These are phyloP conservation scores for Thamnidium elegans DNA, from an alignment of 192 early-diverging fungal genomes.

Conservation along the genomic window DNA sequence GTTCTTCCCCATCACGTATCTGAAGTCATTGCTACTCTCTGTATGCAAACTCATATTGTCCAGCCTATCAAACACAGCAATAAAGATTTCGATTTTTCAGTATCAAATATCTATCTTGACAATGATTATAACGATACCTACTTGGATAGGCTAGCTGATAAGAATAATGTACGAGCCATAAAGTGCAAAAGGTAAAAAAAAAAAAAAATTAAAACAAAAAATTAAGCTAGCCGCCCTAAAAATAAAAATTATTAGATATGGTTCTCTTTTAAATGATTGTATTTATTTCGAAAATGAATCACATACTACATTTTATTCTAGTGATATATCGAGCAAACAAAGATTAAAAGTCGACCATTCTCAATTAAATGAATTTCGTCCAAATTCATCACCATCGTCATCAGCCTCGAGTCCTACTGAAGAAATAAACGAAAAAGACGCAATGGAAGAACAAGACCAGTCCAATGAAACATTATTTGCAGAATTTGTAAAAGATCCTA, in stretches of 20 bases:
- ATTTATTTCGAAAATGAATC: slow-evolving; percentile 67
- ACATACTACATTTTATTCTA: slow-evolving; percentile 67
- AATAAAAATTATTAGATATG: slow-evolving; percentile 60
- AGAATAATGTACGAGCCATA: slow-evolving; percentile 76
- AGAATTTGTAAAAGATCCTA: slow-evolving; percentile 45
- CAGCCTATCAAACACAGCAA: slow-evolving; percentile 52
- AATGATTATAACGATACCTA: slow-evolving; percentile 83
- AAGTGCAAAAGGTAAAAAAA: slow-evolving; percentile 82
- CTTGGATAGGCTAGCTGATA: slow-evolving; percentile 72
- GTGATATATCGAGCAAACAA: slow-evolving; percentile 51
- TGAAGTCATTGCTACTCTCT: slow-evolving; percentile 82
- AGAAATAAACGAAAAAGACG: too few species aligned
- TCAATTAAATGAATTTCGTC: too few species aligned
- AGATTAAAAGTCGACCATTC: slow-evolving; percentile 24
- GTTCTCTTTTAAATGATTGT: slow-evolving; percentile 62
- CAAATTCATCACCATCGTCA: too few species aligned
- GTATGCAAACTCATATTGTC: slow-evolving; percentile 78
- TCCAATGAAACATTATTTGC: too few species aligned
- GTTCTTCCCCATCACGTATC: slow-evolving; percentile 86
- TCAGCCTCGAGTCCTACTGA: too few species aligned
- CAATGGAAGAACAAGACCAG: too few species aligned
- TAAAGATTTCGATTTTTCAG: slow-evolving; percentile 61
- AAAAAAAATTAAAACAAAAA: slow-evolving; percentile 80
- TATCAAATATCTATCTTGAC: slow-evolving; percentile 90
- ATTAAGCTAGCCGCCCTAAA: slow-evolving; percentile 69